A percentile compares a stretch with the other conserved stretches of the same genome.
Conservation (phyloP, 2,329 filamentous ascomycete genomes). For the Venturia pyrina region DNA sequence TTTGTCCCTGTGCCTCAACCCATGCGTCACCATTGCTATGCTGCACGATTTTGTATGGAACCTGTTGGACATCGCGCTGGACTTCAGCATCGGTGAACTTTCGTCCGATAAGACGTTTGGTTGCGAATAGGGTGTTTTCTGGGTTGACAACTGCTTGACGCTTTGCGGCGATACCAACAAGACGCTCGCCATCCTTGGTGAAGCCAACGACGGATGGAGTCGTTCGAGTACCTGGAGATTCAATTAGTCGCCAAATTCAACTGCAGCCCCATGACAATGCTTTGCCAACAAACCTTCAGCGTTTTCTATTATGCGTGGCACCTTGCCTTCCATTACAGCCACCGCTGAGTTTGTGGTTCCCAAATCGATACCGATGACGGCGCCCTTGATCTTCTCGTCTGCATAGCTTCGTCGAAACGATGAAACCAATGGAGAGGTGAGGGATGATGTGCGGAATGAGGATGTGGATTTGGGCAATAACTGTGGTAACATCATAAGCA, state of each 20-base stretch:
- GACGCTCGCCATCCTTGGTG: conserved; percentile 86
- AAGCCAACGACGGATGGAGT: conserved; percentile 94
- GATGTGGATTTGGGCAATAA: conserved; percentile 64
- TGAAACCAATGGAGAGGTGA: conserved; percentile 61
- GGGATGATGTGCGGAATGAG: conserved; percentile 56
- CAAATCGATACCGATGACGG: conserved; percentile 96
- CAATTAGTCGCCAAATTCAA: conserved; percentile 3
- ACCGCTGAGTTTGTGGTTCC: conserved; percentile 98
- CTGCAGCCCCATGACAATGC: conserved; percentile 11
- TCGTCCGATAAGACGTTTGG: conserved; percentile 95
- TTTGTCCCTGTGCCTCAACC: conserved; percentile 86
- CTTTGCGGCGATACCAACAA: conserved; percentile 96
- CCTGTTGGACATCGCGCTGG: conserved; percentile 93
- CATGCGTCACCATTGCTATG: conserved; percentile 95
- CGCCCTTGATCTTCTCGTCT: conserved; percentile 81
- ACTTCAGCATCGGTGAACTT: conserved; percentile 93
- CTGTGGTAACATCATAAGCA: conserved; percentile 17
- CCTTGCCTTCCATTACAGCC: conserved; percentile 94
- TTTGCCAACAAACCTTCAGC: conserved; percentile 58
- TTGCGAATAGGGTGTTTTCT: conserved; percentile 96
- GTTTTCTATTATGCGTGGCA: conserved; percentile 95
- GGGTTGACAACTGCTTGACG: conserved; percentile 97
- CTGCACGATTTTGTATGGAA: conserved; percentile 97
- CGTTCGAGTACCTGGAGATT: conserved; percentile 62
- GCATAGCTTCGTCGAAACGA: conserved; percentile 64